A percentile compares a stretch with the other conserved stretches of the same genome.
These are phyloP conservation scores for Coprinopsis sp. DNA, from an alignment of 768 basidiomycete species.

Conservation along the genomic window DNA sequence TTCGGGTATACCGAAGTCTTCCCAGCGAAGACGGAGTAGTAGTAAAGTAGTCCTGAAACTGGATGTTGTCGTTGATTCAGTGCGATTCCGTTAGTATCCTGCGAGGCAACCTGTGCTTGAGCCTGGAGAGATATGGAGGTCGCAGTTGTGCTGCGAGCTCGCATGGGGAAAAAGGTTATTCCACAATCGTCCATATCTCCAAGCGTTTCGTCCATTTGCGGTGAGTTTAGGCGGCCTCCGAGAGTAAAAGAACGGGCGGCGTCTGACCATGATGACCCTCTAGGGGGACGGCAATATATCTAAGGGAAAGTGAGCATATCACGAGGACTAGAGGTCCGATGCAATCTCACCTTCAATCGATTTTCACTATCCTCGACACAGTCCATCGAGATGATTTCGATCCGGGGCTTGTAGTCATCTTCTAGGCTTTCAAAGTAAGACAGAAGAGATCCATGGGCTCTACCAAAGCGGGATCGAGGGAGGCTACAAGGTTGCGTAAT, in stretches of 20 bases:
- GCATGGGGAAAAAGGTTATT: conserved; percentile 27
- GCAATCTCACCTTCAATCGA: conserved; percentile 22
- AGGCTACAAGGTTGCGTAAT: conserved; percentile 18
- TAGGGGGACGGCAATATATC: conserved; percentile 26
- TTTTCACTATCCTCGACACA: conserved; percentile 23
- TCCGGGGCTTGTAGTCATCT: conserved; percentile 18
- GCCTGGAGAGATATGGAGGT: conserved; percentile 15
- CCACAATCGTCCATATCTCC: conserved; percentile 23
- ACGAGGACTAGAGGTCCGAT: neutral
- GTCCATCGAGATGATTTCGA: conserved; percentile 27
- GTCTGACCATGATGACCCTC: conserved; percentile 26
- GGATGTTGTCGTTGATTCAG: conserved; percentile 20
- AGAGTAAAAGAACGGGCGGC: conserved; percentile 23
- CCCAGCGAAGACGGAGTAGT: conserved; percentile 26
- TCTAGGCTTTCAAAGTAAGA: conserved; percentile 23
- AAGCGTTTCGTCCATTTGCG: conserved; percentile 19
- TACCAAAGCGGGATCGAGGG: conserved; percentile 21
- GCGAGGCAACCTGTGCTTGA: neutral
- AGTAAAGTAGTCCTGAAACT: conserved; percentile 24
- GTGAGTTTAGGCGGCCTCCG: conserved; percentile 21
- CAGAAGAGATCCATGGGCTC: conserved; percentile 23
- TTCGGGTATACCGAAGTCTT: conserved; percentile 25
- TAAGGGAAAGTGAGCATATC: conserved; percentile 5
- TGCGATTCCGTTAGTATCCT: conserved; percentile 1
- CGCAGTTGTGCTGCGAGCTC: conserved; percentile 17